Evolutionary conservation across 208 protist species (phyloP).

Genomic region (Crithidia acanthocephali): DNA sequence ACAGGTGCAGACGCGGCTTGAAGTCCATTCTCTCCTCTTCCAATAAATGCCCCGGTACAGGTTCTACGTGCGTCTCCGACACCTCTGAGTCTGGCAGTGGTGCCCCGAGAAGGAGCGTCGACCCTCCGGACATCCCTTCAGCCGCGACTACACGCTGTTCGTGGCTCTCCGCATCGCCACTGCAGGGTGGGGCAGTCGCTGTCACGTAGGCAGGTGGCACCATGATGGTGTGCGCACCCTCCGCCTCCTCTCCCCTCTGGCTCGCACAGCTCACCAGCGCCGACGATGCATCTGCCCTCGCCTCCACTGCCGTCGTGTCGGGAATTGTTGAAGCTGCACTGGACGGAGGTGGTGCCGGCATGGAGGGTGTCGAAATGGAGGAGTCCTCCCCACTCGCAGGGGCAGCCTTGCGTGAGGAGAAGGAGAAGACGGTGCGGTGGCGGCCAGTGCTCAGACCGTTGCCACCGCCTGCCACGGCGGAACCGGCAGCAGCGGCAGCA

Average conservation of each 20-base stretch:
- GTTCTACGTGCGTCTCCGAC: not conserved
- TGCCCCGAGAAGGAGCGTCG: not conserved
- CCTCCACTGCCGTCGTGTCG: too few species aligned
- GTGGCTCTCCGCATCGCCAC: not conserved
- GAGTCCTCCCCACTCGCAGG: not conserved
- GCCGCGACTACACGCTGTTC: not conserved
- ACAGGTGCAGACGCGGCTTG: too few species aligned
- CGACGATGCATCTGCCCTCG: not conserved
- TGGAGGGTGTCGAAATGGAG: not conserved
- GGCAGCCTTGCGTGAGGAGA: conserved; percentile 13
- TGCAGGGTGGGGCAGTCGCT: not conserved
- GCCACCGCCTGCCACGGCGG: not conserved
- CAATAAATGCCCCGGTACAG: not conserved
- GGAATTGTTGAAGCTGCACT: too few species aligned
- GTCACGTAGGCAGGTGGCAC: not conserved
- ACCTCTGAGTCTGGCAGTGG: not conserved
- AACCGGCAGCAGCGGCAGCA: not conserved
- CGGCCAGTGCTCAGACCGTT: not conserved
- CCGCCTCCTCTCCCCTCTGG: not conserved
- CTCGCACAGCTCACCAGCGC: not conserved
- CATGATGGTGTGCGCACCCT: not conserved
- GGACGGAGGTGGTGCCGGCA: not conserved
- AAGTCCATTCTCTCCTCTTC: not conserved
- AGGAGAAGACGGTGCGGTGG: conserved; percentile 32
- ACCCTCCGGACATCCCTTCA: not conserved